Base-by-base conservation (phyloP, 2,329 filamentous ascomycete genomes). In the Phyllachora maydis region DNA sequence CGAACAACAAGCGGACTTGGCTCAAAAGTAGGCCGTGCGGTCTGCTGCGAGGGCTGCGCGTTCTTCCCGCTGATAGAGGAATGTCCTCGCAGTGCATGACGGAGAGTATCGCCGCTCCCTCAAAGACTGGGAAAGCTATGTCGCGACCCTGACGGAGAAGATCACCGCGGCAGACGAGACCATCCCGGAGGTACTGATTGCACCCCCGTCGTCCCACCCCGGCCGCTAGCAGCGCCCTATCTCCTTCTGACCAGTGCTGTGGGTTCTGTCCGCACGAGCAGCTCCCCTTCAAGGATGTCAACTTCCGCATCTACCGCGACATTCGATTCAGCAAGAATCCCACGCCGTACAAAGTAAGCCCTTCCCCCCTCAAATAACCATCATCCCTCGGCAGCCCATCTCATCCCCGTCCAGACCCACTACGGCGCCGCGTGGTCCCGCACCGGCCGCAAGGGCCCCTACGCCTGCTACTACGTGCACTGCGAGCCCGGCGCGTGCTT, bases 271-370 rank as follows among this genome's bases (percentile, higher is more conserved):
- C n/a, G n/a, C n/a, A n/a, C n/a, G n/a, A n/a, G n/a, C n/a, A n/a
- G 36, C 52, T 92, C 12, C 83, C 83, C 2, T 55, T 73, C 25
- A 88, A 90, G 45, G 82, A 92, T 40, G 54, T 91, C 35, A 68
- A 81, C 22, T 91, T 85, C 43, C 71, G 82, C 30, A 88, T 92
- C 28, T 81, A 91, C 46, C 61, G 82, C 35, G 82, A 92, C 37
- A 62, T 88, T 20, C 67, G 82, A 26, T 92, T 91, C 49, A 76
- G 63, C 38, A 75, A 78, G 35, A 72, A 91, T 38, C 75, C 65
- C 11, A 88, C 79, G 3, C 82, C 83, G 0, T 92, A 91, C 54
- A 91, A 90, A n/a, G n/a, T n/a, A n/a, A n/a, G n/a, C n/a, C n/a
- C n/a, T n/a, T n/a, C n/a, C n/a, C n/a, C n/a, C n/a, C n/a, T n/a